Percentiles rank a stretch among this genome's conserved stretches.
These are phyloP conservation scores for Cytospora paraplurivora DNA, from an alignment of 2,329 filamentous ascomycete genomes.

Conservation along the genomic window DNA sequence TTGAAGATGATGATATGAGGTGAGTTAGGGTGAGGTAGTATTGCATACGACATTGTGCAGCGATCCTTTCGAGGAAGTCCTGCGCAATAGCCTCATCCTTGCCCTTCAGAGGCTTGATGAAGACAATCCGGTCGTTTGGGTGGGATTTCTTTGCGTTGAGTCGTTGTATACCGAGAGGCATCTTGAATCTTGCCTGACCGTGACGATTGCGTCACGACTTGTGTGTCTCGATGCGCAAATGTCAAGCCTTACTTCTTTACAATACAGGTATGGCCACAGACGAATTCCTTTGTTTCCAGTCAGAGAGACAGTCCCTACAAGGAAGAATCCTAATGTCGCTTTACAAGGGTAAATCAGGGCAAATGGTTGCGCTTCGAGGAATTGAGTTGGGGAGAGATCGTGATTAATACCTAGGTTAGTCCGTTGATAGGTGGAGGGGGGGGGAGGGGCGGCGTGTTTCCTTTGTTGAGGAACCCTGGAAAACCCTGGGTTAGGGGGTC, in stretches of 20 bases:
- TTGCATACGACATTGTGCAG: conserved; percentile 71
- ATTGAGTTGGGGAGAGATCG: too few species aligned
- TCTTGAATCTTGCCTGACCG: conserved; percentile 39
- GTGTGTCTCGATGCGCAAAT: not conserved
- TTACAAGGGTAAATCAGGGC: not conserved
- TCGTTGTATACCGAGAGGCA: conserved; percentile 78
- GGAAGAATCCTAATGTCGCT: not conserved
- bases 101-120: conserved; percentile 78
- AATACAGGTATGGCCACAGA: not conserved
- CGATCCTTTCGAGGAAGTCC: conserved; percentile 74
- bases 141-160: conserved; percentile 74
- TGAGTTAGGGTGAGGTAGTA: conserved; percentile 31
- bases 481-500: too few species aligned
- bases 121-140: conserved; percentile 77
- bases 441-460: too few species aligned
- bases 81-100: conserved; percentile 63
- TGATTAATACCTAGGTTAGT: too few species aligned
- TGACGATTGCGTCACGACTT: conserved; percentile 20
- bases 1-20: not conserved
- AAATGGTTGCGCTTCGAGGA: too few species aligned
- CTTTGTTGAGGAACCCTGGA: too few species aligned
- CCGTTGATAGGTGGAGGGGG: too few species aligned
- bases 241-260: not conserved
- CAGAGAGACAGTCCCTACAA: not conserved
- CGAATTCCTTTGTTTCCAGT: not conserved